Percentiles rank a stretch among this genome's conserved stretches.
phyloP scores from a whole-genome alignment of 2,329 filamentous ascomycete genomes.

The Blastomyces emzantsi region DNA sequence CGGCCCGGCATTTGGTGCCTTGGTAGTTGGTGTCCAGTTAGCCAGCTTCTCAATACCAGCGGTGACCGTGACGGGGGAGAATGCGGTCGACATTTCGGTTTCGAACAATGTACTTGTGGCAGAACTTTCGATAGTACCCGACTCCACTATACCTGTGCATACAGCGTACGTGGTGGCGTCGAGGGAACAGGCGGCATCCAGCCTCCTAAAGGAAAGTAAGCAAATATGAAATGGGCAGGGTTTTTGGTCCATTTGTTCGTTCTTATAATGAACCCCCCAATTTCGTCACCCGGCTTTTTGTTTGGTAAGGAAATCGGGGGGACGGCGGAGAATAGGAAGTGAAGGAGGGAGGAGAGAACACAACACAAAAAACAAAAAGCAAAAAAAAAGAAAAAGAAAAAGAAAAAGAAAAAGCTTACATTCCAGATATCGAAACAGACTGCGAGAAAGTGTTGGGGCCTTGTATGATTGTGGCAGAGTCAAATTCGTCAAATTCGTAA shows the following conservation, averaged over 20 bases:
- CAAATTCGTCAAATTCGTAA: background rate
- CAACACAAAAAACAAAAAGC: too few relatives aligned
- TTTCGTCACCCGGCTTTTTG: background rate
- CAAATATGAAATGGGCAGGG: background rate
- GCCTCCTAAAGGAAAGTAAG: background rate
- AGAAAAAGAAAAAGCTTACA: background rate
- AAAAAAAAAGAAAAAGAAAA: background rate
- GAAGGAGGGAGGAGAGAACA: background rate
- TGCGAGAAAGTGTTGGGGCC: background rate
- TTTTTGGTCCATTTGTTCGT: background rate
- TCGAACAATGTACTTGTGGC: background rate
- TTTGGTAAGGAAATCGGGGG: background rate
- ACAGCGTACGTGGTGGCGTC: background rate
- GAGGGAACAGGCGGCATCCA: background rate
- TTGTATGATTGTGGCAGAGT: background rate
- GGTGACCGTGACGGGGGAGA: background rate
- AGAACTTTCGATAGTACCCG: too few relatives aligned
- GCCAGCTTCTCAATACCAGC: background rate
- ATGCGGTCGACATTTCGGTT: background rate
- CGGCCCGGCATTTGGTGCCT: background rate
- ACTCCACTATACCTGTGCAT: background rate
- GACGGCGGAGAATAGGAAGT: too few relatives aligned
- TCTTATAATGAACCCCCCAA: background rate
- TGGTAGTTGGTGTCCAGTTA: background rate
- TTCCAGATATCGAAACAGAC: background rate